Evolutionary conservation across 2,329 filamentous ascomycete genomes (phyloP), one percentile per base, ranked within the genome.

Genomic region (Colletotrichum trifolii): DNA sequence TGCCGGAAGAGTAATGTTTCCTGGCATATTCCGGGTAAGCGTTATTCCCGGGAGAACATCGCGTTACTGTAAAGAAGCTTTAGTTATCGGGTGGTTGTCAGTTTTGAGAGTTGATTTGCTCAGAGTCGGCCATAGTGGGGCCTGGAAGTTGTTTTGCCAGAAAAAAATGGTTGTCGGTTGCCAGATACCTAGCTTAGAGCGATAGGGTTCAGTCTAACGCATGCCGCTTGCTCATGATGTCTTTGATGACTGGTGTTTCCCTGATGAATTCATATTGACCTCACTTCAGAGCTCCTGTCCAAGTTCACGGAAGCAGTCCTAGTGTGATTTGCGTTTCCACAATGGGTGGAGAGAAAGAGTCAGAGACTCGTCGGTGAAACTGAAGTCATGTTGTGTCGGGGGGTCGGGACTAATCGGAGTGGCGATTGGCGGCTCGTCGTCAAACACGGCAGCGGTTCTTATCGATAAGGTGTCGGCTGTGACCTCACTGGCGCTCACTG

Each of bases 321-420:
- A 34, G 46, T 12, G 46, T 12, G 35, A 17, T 34, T 54, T 15
- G 43, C 25, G 56, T 56, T 50, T 57, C 58, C 58, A 66, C 53
- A 52, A 39, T 53, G 47, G 56, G 38, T 40, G 64, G 25, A 33
- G 42, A 9, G 42, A 15, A 43, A 9, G 42, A 43, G 42, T 8
- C 40, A 12, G 25, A 25, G 25, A 25, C 25, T 25, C 4, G 25
- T 25, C 25, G 25, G 25, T 64, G 57, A 50, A 48, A 63, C 53
- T 12, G 36, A 3, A 33, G 42, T 25, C 25, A 25, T 25, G 25
- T 25, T 5, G 25, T 25, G 25, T 25, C 17, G 36, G n/a, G 11
- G 12, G 17, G 49, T 64, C 64, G 60, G 64, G 48, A 66, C 64
- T 63, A 57, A 63, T 63, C 58, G 63, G 58, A 66, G 63, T 66